Percentiles rank a stretch among this genome's conserved stretches.
Conservation (phyloP, 1,284 basidiomycete species). For the Anthracocystis panici-leucophaei region DNA sequence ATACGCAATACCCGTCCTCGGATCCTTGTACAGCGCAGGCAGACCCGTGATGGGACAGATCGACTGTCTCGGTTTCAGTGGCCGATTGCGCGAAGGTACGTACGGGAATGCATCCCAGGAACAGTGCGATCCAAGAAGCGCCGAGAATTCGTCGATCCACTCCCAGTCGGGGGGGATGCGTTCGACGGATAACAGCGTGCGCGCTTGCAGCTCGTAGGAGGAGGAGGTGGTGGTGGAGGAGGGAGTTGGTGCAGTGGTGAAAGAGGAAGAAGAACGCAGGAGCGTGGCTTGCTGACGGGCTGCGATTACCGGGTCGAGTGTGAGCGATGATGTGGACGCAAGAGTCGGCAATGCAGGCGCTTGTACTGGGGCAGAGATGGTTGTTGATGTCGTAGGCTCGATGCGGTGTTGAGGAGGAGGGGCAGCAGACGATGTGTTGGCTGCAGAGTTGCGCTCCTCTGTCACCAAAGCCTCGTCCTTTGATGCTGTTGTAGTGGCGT, state of each 20-base stretch:
- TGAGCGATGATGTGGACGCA: constrained; percentile 9
- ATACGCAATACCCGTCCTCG: constrained; percentile 80
- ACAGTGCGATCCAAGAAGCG: constrained; percentile 78
- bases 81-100: constrained; percentile 70
- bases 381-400: not conserved
- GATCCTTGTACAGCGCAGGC: constrained; percentile 77
- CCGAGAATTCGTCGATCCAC: constrained; percentile 80
- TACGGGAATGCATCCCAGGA: constrained; percentile 71
- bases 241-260: not conserved
- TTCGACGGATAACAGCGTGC: constrained; percentile 58
- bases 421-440: not conserved
- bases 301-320: constrained; percentile 47
- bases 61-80: constrained; percentile 68
- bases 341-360: not conserved
- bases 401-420: not conserved
- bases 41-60: constrained; percentile 72
- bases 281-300: constrained; percentile 27
- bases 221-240: not conserved
- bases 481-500: not conserved
- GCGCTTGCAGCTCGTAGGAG: constrained; percentile 36
- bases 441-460: not conserved
- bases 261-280: not conserved
- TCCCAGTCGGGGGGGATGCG: constrained; percentile 36
- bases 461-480: not conserved
- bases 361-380: not conserved